A percentile compares a stretch with the other conserved stretches of the same genome.
Evolutionary conservation across 176 grass and related monocot genomes (phyloP).

Genomic region (Alloteropsis semialata): DNA sequence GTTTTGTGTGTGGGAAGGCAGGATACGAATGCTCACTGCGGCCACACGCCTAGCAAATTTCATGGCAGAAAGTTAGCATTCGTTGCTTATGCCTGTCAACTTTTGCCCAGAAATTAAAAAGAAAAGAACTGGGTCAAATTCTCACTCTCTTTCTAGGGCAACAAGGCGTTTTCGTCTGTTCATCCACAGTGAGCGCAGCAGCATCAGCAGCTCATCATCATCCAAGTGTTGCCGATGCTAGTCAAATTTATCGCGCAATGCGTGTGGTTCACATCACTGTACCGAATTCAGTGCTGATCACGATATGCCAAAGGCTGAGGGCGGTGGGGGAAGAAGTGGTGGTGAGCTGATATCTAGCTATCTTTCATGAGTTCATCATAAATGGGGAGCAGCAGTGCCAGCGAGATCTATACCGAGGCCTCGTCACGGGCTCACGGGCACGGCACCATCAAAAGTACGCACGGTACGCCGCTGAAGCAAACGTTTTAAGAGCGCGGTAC

Average conservation of each 20-base stretch:
- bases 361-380: not conserved
- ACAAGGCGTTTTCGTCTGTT: not conserved
- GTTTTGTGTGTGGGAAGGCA: conserved; percentile 30
- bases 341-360: not conserved
- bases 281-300: not conserved
- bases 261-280: not conserved
- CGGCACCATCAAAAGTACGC: not conserved
- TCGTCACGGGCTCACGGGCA: not conserved
- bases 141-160: not conserved
- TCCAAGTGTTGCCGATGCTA: conserved; percentile 2
- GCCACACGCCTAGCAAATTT: conserved; percentile 3
- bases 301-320: not conserved
- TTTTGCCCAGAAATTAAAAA: not conserved
- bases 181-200: not conserved
- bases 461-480: not conserved
- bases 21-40: not conserved
- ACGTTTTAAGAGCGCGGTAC: not conserved
- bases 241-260: conserved; percentile 1
- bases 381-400: not conserved
- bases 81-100: conserved; percentile 1
- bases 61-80: conserved; percentile 28
- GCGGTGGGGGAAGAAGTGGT: not conserved
- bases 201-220: not conserved
- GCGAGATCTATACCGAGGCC: not conserved
- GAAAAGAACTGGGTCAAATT: not conserved